phyloP scores from a whole-genome alignment of 768 basidiomycete genomes.

The Mycena belliarum region DNA sequence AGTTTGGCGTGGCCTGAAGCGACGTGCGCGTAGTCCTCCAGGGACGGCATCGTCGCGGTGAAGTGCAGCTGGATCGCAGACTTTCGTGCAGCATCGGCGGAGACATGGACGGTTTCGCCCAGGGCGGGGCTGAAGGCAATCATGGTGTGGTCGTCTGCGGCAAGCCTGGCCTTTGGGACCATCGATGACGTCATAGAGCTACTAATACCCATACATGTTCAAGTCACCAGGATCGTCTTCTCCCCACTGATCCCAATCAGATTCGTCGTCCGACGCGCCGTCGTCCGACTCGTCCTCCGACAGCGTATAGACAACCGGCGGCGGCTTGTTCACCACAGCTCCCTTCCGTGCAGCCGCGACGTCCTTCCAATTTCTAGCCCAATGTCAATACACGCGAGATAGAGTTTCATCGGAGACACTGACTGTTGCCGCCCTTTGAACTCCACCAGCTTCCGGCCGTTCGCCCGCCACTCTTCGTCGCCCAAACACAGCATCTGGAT shows the following conservation, averaged over 20 bases:
- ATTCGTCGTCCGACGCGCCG: constrained; percentile 21
- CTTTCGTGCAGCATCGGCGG: constrained; percentile 2
- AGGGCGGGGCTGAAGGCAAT: constrained; percentile 43
- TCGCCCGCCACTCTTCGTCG: constrained; percentile 42
- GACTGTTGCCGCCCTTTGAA: constrained; percentile 60
- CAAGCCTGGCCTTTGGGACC: neutral
- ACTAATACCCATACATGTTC: too few relatives aligned
- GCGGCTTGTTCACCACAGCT: neutral
- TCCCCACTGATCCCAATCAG: neutral
- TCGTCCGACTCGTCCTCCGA: constrained; percentile 10
- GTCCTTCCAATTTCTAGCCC: constrained; percentile 39
- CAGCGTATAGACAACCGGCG: neutral
- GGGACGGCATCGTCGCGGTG: constrained; percentile 32
- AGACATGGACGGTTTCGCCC: constrained; percentile 31
- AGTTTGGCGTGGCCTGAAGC: constrained; percentile 32
- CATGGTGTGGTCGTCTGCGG: constrained; percentile 16
- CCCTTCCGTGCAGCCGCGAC: constrained; percentile 29
- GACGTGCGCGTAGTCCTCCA: constrained; percentile 33
- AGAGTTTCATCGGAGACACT: constrained; percentile 24
- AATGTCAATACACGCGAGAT: constrained; percentile 7
- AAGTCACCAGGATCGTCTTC: too few relatives aligned
- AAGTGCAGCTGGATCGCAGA: constrained; percentile 32
- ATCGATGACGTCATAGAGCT: constrained; percentile 24
- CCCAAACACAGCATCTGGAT: constrained; percentile 46
- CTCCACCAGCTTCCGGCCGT: constrained; percentile 42